These are phyloP conservation scores for Jackrogersella multiformis DNA, from an alignment of 495 filamentous ascomycete species.

Conservation along the genomic window DNA sequence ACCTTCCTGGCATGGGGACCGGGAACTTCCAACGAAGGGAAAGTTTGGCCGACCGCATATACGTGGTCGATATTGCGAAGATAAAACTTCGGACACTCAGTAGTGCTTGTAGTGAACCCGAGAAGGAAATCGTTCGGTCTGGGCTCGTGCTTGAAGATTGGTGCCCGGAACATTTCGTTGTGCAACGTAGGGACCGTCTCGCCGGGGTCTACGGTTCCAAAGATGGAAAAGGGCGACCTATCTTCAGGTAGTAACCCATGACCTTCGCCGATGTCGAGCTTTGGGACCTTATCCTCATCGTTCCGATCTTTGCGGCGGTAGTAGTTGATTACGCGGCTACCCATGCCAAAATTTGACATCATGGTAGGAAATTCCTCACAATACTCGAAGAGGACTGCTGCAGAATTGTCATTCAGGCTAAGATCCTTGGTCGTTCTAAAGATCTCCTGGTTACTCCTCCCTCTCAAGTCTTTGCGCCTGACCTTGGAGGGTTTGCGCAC, in stretches of 20 bases:
- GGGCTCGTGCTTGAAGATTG: constrained; percentile 85
- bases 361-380: constrained; percentile 92
- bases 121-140: constrained; percentile 89
- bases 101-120: constrained; percentile 77
- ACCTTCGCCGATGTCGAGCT: constrained; percentile 78
- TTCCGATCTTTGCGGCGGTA: constrained; percentile 87
- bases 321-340: constrained; percentile 92
- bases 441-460: constrained; percentile 75
- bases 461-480: constrained; percentile 83
- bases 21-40: constrained; percentile 91
- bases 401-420: constrained; percentile 86
- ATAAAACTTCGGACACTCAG: constrained; percentile 76
- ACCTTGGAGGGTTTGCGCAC: constrained; percentile 69
- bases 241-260: constrained; percentile 89
- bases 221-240: constrained; percentile 92
- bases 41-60: constrained; percentile 87
- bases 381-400: constrained; percentile 88
- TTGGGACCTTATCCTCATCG: constrained; percentile 65
- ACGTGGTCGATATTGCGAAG: constrained; percentile 89
- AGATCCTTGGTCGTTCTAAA: constrained; percentile 80
- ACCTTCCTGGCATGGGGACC: constrained; percentile 93
- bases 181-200: constrained; percentile 88
- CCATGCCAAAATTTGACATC: constrained; percentile 97
- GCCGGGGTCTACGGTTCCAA: constrained; percentile 90
- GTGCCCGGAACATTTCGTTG: constrained; percentile 94